These are phyloP conservation scores for Staphylotrichum tortipilum DNA, from an alignment of 495 filamentous ascomycete genomes.

Conservation along the genomic window DNA sequence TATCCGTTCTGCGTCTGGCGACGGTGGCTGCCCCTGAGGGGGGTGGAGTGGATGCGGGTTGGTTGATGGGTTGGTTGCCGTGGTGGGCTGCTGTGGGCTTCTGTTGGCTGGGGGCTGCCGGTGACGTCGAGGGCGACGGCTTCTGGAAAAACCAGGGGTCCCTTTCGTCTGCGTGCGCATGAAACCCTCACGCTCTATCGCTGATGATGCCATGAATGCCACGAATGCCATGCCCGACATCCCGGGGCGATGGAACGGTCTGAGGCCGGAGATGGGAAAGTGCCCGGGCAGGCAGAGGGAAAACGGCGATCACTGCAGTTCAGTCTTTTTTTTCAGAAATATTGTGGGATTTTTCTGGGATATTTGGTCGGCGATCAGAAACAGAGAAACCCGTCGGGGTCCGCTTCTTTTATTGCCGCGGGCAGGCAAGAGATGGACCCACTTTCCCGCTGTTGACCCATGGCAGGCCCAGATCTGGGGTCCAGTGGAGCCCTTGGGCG, in stretches of 20 bases:
- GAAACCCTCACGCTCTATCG: too few relatives aligned
- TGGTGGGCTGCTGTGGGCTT: background rate
- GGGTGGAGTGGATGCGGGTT: too few relatives aligned
- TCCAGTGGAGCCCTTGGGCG: background rate
- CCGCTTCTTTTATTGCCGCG: background rate
- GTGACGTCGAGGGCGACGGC: background rate
- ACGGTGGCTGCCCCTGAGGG: too few relatives aligned
- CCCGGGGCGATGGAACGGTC: too few relatives aligned
- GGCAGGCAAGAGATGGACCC: too few relatives aligned
- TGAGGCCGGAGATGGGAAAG: too few relatives aligned
- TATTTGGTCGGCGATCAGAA: background rate
- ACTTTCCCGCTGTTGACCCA: too few relatives aligned
- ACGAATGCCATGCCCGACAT: too few relatives aligned
- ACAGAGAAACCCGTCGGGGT: background rate
- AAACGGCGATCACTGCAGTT: background rate
- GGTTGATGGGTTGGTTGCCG: background rate
- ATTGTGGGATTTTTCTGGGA: background rate
- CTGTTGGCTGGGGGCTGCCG: too few relatives aligned
- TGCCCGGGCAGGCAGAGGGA: background rate
- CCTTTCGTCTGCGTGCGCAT: background rate
- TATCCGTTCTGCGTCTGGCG: too few relatives aligned
- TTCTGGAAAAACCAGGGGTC: background rate
- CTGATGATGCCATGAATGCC: too few relatives aligned
- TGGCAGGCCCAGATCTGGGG: background rate
- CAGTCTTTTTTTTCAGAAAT: background rate